Evolutionary conservation across 1,284 basidiomycete species (phyloP), one percentile per base, ranked within the genome.

Genomic region (Boletus smithii): DNA sequence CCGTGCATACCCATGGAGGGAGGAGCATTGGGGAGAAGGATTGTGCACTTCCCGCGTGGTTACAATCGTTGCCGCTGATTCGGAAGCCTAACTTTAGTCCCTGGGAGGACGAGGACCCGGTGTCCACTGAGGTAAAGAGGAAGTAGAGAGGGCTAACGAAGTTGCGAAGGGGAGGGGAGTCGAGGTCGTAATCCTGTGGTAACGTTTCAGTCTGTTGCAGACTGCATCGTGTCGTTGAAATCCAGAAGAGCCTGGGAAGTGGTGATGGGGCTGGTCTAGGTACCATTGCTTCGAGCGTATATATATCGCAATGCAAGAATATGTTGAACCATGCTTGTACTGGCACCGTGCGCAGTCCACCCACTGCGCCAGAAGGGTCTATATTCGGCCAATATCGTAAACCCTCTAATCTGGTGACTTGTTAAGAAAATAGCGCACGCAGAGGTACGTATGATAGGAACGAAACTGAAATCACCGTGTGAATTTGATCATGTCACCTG

Each of bases 61-160:
- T 83, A 44, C 74, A 76, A 55, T 69, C 74, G 5, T 59, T 80
- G 41, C 79, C 81, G 26, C 68, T 73, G 48, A 69, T 74, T 46
- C 71, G 74, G 48, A 80, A 80, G 63, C 70, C 75, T 46, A 81
- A 80, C 35, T 83, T 83, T 54, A 83, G 80, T 55, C 81, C 81
- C 20, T 83, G 80, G 80, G 81, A 79, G 42, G 80, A 83, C 51
- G 81, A 83, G 51, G 80, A 80, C 43, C 59, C 40, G 37, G 56
- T 50, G 49, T 60, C 60, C 49, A 43, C 38, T 22, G 61, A 53
- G 39, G 39, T 34, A 14, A 62, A 54, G 54, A 49, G 43, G 20
- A 53, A 54, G 63, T 66, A 66, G 44, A 40, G 17, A 6, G 23
- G 5, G 8, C 3, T 5, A 24, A 24, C 23, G 8, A 24, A 6